Evolutionary conservation across 495 filamentous ascomycete genomes (phyloP).

Genomic region (Penicillium manginii): DNA sequence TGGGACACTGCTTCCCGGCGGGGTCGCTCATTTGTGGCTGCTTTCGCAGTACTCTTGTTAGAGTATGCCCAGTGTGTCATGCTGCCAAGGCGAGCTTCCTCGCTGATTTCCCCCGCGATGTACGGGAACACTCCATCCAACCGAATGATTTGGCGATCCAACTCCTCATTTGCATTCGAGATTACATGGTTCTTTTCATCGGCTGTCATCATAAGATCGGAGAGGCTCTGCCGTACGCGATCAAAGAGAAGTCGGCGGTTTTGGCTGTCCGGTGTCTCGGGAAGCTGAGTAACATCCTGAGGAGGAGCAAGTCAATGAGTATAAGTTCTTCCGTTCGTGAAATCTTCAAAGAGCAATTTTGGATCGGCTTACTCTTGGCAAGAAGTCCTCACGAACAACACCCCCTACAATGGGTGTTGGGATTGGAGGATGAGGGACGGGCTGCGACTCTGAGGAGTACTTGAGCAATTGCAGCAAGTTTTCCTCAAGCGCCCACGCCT

Average conservation of each 20-base stretch:
- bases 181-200: constrained; percentile 98
- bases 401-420: constrained; percentile 46
- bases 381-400: constrained; percentile 43
- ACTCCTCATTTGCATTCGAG: constrained; percentile 82
- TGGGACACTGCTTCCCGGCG: constrained; percentile 76
- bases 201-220: constrained; percentile 78
- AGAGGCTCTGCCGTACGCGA: constrained; percentile 61
- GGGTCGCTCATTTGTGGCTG: constrained; percentile 66
- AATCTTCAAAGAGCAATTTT: neutral
- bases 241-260: constrained; percentile 69
- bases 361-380: constrained; percentile 34
- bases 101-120: constrained; percentile 87
- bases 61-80: constrained; percentile 94
- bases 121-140: constrained; percentile 83
- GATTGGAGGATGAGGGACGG: constrained; percentile 39
- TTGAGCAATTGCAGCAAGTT: constrained; percentile 71
- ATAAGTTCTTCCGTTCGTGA: neutral
- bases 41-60: constrained; percentile 72
- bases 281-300: constrained; percentile 35
- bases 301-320: constrained; percentile 16
- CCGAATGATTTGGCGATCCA: constrained; percentile 81
- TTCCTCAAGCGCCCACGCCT: constrained; percentile 62
- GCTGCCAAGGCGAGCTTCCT: constrained; percentile 90
- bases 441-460: constrained; percentile 62
- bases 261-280: constrained; percentile 44